These are phyloP conservation scores for Tolypocladium ovalisporum DNA, from an alignment of 2,329 filamentous ascomycete genomes.

Conservation along the genomic window DNA sequence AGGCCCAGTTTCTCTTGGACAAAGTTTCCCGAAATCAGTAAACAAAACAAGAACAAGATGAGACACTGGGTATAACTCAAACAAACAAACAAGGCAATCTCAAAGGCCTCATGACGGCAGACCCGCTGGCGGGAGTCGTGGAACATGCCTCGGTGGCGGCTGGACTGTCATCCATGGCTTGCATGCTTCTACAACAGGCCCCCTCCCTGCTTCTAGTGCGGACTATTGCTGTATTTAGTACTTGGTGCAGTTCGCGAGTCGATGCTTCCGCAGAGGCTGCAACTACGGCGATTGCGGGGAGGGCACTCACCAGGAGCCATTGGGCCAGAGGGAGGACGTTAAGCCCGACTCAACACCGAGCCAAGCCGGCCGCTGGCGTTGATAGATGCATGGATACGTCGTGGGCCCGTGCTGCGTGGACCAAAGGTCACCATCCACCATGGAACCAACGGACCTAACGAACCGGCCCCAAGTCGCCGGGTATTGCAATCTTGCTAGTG, in stretches of 20 bases:
- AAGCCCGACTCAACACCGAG: background rate
- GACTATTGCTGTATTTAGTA: background rate
- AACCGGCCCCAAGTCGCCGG: background rate
- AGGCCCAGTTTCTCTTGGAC: background rate
- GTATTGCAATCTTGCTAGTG: background rate
- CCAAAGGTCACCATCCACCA: background rate
- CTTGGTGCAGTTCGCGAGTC: background rate
- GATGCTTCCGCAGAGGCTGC: background rate
- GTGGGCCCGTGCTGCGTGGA: background rate
- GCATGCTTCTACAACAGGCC: background rate
- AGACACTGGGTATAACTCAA: background rate
- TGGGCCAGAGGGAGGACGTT: background rate
- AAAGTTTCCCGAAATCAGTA: background rate
- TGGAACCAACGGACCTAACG: background rate
- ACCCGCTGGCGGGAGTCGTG: background rate
- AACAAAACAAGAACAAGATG: background rate
- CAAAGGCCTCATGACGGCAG: too few relatives aligned
- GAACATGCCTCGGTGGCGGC: background rate
- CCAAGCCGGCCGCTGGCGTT: background rate
- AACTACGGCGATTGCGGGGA: background rate
- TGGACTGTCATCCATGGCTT: background rate
- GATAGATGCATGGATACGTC: background rate
- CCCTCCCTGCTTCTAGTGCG: background rate
- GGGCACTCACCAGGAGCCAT: background rate
- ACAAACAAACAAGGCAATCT: background rate